A percentile compares a stretch with the other conserved stretches of the same genome.
These are phyloP conservation scores for Hypsizygus marmoreus DNA, from an alignment of 768 basidiomycete genomes.

Conservation along the genomic window DNA sequence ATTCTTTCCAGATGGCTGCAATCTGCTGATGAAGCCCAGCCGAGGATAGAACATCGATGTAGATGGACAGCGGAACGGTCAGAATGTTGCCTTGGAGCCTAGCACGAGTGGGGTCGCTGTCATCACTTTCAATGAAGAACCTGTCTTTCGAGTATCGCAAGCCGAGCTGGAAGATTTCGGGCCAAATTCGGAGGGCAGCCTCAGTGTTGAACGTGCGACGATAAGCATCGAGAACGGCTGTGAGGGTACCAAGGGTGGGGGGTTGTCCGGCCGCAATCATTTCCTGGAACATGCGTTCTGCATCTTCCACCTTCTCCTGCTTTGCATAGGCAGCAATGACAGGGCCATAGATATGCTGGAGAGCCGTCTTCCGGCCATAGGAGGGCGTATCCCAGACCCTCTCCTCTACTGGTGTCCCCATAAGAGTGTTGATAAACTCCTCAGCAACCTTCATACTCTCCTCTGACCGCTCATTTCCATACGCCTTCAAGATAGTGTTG, in stretches of 20 bases:
- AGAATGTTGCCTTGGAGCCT: slow-evolving; percentile 53
- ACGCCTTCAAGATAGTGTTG: slow-evolving; percentile 64
- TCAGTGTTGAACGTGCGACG: slow-evolving; percentile 57
- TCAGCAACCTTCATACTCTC: slow-evolving; percentile 63
- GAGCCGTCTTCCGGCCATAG: slow-evolving; percentile 40
- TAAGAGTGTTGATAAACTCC: slow-evolving; percentile 59
- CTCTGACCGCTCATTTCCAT: slow-evolving; percentile 48
- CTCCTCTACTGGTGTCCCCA: slow-evolving; percentile 34
- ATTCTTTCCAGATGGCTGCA: slow-evolving; percentile 63
- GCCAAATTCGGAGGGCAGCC: slow-evolving; percentile 66
- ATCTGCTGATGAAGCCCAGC: slow-evolving; percentile 64
- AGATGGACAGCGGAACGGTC: slow-evolving; percentile 77
- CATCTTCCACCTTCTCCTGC: slow-evolving; percentile 47
- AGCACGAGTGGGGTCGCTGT: slow-evolving; percentile 14
- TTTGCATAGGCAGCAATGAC: slow-evolving; percentile 55
- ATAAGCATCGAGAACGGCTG: slow-evolving; percentile 72
- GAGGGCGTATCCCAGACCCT: slow-evolving; percentile 40
- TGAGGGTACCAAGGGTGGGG: slow-evolving; percentile 61
- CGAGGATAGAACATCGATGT: slow-evolving; percentile 72
- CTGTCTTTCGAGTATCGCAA: slow-evolving; percentile 38
- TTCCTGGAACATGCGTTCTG: slow-evolving; percentile 56
- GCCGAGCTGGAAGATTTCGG: slow-evolving; percentile 62
- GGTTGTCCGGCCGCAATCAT: slow-evolving; percentile 55
- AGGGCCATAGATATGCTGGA: slow-evolving; percentile 62
- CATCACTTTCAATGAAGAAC: slow-evolving; percentile 30